phyloP scores from a whole-genome alignment of 805 yeast genomes.

The Lachancea kluyveri region DNA sequence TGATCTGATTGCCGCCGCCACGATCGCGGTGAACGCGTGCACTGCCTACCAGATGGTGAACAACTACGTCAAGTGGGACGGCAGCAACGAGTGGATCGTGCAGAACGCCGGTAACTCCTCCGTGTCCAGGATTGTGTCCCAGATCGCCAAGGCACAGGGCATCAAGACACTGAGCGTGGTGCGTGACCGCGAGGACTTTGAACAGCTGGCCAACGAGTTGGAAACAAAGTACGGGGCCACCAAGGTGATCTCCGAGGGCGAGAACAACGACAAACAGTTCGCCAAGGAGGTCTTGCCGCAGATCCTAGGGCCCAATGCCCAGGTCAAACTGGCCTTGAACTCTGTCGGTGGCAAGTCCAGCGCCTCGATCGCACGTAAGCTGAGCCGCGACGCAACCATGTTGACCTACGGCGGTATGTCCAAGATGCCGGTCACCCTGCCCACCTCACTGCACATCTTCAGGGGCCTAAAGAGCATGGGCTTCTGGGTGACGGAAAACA shows the following conservation, averaged over 20 bases:
- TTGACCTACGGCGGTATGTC: constrained; percentile 98
- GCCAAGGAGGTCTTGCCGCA: constrained; percentile 45
- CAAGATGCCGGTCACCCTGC: constrained; percentile 85
- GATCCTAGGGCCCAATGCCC: constrained; percentile 37
- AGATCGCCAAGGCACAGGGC: constrained; percentile 74
- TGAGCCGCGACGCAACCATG: constrained; percentile 66
- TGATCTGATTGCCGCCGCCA: constrained; percentile 69
- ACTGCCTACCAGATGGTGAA: constrained; percentile 88
- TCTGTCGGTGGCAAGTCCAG: constrained; percentile 91
- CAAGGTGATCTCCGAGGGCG: constrained; percentile 79
- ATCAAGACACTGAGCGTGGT: constrained; percentile 81
- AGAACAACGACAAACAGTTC: constrained; percentile 65
- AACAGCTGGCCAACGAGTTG: constrained; percentile 52
- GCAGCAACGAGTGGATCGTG: constrained; percentile 69
- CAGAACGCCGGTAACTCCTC: constrained; percentile 97
- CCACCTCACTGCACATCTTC: constrained; percentile 84
- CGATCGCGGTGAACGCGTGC: constrained; percentile 85
- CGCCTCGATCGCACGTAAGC: constrained; percentile 75
- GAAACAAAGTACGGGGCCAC: constrained; percentile 68
- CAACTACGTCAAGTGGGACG: constrained; percentile 39
- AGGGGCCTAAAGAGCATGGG: constrained; percentile 83
- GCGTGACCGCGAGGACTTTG: constrained; percentile 76
- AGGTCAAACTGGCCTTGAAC: constrained; percentile 75
- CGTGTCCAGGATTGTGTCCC: constrained; percentile 88
- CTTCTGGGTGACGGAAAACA: constrained; percentile 82